These are phyloP conservation scores for Dictyostelium purpureum DNA, from an alignment of 78 protist genomes.

Conservation along the genomic window DNA sequence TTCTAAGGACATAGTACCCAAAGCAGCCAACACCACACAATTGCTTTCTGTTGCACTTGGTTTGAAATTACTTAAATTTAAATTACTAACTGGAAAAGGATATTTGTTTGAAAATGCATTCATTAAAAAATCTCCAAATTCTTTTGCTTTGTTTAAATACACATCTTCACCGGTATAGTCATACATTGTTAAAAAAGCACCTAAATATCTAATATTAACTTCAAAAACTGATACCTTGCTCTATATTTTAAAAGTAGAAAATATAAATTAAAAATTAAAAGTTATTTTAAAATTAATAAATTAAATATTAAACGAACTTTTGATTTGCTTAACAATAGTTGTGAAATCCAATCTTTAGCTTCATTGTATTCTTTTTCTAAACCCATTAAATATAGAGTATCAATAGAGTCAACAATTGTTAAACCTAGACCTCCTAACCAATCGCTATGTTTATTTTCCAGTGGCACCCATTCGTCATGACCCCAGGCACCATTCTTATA, in stretches of 20 bases:
- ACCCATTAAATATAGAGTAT: slow-evolving; percentile 87
- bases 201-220: slow-evolving; percentile 89
- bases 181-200: slow-evolving; percentile 88
- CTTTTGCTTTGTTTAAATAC: slow-evolving; percentile 83
- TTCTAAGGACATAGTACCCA: slow-evolving; percentile 91
- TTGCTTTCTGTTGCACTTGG: not conserved
- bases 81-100: not conserved
- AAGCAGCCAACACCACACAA: slow-evolving; percentile 78
- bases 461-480: slow-evolving; percentile 34
- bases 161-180: slow-evolving; percentile 78
- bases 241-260: not conserved
- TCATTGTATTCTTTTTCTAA: slow-evolving; percentile 58
- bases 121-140: slow-evolving; percentile 78
- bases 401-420: slow-evolving; percentile 86
- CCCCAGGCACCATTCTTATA: slow-evolving; percentile 89
- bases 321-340: not conserved
- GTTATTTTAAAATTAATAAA: not conserved
- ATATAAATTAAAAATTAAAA: not conserved
- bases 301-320: too few species aligned
- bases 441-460: slow-evolving; percentile 5
- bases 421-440: slow-evolving; percentile 84
- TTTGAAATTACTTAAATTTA: not conserved
- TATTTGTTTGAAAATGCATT: slow-evolving; percentile 34
- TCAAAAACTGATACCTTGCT: slow-evolving; percentile 85
- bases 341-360: slow-evolving; percentile 68